A percentile compares a stretch with the other conserved stretches of the same genome.
phyloP scores from a whole-genome alignment of 148 eudicot genomes.

The Amaranthus hypochondriacus region DNA sequence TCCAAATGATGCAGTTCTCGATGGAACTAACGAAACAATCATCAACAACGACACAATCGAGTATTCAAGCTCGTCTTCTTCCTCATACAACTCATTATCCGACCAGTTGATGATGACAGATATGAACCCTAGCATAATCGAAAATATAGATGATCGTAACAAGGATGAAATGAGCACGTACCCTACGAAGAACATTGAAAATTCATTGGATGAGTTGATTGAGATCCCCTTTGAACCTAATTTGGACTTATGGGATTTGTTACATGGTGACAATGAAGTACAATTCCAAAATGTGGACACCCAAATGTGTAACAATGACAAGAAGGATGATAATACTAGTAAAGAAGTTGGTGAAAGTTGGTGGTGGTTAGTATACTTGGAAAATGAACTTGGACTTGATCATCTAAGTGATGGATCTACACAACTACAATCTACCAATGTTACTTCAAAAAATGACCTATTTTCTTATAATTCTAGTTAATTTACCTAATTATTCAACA shows the following conservation, averaged over 20 bases:
- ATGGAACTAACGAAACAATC: conserved; percentile 15
- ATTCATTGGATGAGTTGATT: conserved; percentile 12
- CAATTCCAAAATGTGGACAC: conserved; percentile 21
- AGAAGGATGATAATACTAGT: not conserved
- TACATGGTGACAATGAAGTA: conserved; percentile 32
- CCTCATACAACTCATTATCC: conserved; percentile 15
- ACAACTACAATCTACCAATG: conserved; percentile 13
- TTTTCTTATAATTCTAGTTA: conserved; percentile 5
- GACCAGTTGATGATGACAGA: conserved; percentile 6
- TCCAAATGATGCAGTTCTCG: not conserved
- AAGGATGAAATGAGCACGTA: conserved; percentile 4
- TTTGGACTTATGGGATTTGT: conserved; percentile 41
- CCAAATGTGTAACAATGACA: conserved; percentile 11
- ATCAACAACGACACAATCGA: conserved; percentile 12
- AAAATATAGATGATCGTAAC: not conserved
- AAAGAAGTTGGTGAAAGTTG: conserved; percentile 21
- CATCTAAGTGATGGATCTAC: conserved; percentile 14
- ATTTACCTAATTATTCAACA: conserved; percentile 18
- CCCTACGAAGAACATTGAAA: not conserved
- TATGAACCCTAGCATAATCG: not conserved
- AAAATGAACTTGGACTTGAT: conserved; percentile 43
- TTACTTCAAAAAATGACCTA: not conserved
- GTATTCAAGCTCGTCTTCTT: conserved; percentile 21
- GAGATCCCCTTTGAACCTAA: conserved; percentile 45
- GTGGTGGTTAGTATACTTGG: conserved; percentile 47